Conservation (phyloP, 805 yeast species). For the Kluyveromyces lactis region DNA sequence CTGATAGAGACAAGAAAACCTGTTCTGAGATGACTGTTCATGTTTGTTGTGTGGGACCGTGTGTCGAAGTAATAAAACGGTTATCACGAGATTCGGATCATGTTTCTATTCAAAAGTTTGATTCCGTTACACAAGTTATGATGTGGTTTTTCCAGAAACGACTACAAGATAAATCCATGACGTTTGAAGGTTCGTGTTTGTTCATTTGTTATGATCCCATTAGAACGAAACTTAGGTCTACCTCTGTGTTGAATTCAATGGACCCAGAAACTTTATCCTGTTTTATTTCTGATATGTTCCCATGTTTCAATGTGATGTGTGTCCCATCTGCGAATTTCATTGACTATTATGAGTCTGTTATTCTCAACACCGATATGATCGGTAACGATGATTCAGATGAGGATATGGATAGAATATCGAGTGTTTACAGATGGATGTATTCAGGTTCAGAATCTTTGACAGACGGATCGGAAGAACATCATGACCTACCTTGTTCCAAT, state of each 20-base stretch:
- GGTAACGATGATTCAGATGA: neutral
- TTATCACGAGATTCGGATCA: neutral
- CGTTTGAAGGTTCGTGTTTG: slow-evolving; percentile 1
- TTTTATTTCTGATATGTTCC: slow-evolving; percentile 5
- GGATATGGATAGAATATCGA: slow-evolving; percentile 14
- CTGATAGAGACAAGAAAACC: too few species aligned
- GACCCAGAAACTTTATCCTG: neutral
- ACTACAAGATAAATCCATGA: neutral
- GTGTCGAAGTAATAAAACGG: neutral
- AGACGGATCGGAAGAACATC: neutral
- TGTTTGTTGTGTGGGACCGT: slow-evolving; percentile 1
- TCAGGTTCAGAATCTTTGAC: neutral
- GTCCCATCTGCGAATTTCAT: slow-evolving; percentile 4
- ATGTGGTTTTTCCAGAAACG: slow-evolving; percentile 1
- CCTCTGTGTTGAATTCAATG: neutral
- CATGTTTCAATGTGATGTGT: slow-evolving; percentile 20
- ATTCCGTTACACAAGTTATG: neutral
- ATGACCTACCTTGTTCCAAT: too few species aligned
- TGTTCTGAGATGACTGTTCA: neutral
- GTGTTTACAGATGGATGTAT: slow-evolving; percentile 28
- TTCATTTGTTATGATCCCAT: neutral
- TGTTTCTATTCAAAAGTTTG: neutral
- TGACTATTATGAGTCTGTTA: neutral
- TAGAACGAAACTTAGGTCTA: neutral
- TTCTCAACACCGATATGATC: neutral